Evolutionary conservation across 2,329 filamentous ascomycete species (phyloP).

Genomic region (Mycosphaerella sp.): DNA sequence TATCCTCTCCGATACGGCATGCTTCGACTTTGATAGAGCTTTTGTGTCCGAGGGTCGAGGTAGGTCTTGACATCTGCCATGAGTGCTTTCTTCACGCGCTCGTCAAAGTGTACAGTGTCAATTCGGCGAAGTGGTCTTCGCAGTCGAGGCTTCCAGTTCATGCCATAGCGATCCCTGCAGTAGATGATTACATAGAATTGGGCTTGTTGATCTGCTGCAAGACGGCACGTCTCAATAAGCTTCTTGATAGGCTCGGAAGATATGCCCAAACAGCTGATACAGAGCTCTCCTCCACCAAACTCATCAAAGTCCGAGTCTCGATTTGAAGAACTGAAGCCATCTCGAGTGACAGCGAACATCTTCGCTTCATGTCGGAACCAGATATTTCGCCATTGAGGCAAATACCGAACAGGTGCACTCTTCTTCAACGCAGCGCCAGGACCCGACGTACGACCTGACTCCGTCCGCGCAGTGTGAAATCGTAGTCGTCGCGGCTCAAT

Average conservation of each 20-base stretch:
- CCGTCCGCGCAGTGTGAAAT: constrained; percentile 24
- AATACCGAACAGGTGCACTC: constrained; percentile 20
- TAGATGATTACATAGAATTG: constrained; percentile 38
- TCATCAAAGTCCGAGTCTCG: constrained; percentile 24
- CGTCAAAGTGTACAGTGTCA: constrained; percentile 65
- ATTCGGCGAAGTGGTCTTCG: constrained; percentile 59
- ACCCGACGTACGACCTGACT: constrained; percentile 18
- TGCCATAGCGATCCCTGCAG: constrained; percentile 37
- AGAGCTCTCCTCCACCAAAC: constrained; percentile 24
- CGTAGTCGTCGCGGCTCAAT: constrained; percentile 20
- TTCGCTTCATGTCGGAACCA: constrained; percentile 22
- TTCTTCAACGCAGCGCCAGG: constrained; percentile 24
- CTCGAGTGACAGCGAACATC: constrained; percentile 19
- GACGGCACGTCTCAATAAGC: constrained; percentile 38
- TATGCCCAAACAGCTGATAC: constrained; percentile 42
- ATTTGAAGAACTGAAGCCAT: constrained; percentile 19
- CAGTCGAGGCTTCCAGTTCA: constrained; percentile 30
- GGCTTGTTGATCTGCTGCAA: constrained; percentile 36
- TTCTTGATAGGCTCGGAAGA: constrained; percentile 43
- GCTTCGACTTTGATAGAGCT: constrained; percentile 74
- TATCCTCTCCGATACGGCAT: constrained; percentile 81
- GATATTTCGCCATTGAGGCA: constrained; percentile 22
- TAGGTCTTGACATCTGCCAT: constrained; percentile 69
- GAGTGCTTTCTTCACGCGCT: constrained; percentile 56
- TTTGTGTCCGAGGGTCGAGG: constrained; percentile 59